Conservation (phyloP, 2,329 filamentous ascomycete genomes). For the Thermothelomyces thermophilus region DNA sequence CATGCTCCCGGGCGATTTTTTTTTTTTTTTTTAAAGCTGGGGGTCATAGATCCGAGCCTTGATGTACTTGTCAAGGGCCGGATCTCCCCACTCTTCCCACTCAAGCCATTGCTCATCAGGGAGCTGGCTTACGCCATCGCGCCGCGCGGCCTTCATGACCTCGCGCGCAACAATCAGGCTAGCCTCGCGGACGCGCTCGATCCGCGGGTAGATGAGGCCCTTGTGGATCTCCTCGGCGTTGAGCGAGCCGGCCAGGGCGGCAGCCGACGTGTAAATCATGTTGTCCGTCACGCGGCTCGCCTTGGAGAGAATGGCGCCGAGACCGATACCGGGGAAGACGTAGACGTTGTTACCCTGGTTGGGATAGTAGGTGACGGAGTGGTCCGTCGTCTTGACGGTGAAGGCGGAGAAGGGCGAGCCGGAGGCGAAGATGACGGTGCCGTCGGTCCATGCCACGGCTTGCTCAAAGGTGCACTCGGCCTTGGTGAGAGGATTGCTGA, state of each 20-base stretch:
- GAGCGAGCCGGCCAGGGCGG: conserved; percentile 70
- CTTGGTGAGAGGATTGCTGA: conserved; percentile 93
- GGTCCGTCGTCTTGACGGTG: conserved; percentile 54
- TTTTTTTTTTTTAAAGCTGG: conserved; percentile 6
- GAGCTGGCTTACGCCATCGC: conserved; percentile 67
- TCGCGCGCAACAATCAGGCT: conserved; percentile 79
- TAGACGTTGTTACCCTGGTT: conserved; percentile 86
- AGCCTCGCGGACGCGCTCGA: conserved; percentile 87
- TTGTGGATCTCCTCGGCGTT: conserved; percentile 73
- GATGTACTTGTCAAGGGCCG: conserved; percentile 54
- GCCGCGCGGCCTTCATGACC: conserved; percentile 86
- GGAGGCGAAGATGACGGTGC: conserved; percentile 86
- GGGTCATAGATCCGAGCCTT: conserved; percentile 56
- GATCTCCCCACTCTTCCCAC: conserved; percentile 66
- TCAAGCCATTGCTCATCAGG: conserved; percentile 63
- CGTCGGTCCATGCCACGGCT: conserved; percentile 84
- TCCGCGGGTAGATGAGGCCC: conserved; percentile 84
- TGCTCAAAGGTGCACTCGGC: conserved; percentile 97
- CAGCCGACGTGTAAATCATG: conserved; percentile 95
- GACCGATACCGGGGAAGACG: conserved; percentile 92
- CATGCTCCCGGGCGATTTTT: background rate
- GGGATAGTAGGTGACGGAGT: conserved; percentile 62
- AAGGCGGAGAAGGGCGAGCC: conserved; percentile 83
- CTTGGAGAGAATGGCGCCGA: conserved; percentile 89
- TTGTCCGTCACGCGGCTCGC: conserved; percentile 78